phyloP scores from a whole-genome alignment of 257 asterid species.

The Solanum lycopersicoides region DNA sequence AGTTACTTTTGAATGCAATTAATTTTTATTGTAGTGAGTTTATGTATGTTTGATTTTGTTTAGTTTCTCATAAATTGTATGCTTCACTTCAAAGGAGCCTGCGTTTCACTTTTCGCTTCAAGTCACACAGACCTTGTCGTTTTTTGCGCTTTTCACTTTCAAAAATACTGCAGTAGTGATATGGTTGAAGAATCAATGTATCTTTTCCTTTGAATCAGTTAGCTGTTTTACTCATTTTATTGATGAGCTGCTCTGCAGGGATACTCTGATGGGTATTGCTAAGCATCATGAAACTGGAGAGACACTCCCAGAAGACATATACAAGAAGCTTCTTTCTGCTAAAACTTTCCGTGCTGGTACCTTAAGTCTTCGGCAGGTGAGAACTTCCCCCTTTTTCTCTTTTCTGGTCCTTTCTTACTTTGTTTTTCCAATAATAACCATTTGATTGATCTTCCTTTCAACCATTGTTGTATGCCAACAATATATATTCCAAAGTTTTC shows the following conservation, averaged over 20 bases:
- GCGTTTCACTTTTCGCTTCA: neutral
- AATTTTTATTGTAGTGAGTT: neutral
- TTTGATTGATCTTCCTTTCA: neutral
- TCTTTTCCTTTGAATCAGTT: neutral
- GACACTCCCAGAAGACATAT: slow-evolving; percentile 79
- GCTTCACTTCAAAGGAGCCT: neutral
- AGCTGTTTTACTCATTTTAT: neutral
- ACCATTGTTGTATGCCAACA: neutral
- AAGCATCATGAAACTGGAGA: slow-evolving; percentile 97
- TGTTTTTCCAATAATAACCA: neutral
- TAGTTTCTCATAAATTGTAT: neutral
- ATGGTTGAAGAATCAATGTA: neutral
- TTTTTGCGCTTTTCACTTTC: neutral
- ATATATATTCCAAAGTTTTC: neutral
- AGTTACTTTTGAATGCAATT: neutral
- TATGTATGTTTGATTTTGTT: neutral
- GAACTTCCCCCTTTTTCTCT: neutral
- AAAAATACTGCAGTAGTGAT: neutral
- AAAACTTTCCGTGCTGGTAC: slow-evolving; percentile 98
- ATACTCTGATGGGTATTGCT: slow-evolving; percentile 91
- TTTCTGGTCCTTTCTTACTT: neutral
- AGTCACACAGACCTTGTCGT: neutral
- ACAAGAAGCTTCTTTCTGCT: slow-evolving; percentile 93
- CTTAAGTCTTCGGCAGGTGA: slow-evolving; percentile 87
- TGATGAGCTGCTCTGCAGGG: slow-evolving; percentile 40